These are phyloP conservation scores for Quercus tomentella DNA, from an alignment of 331 rosid genomes.

Conservation along the genomic window DNA sequence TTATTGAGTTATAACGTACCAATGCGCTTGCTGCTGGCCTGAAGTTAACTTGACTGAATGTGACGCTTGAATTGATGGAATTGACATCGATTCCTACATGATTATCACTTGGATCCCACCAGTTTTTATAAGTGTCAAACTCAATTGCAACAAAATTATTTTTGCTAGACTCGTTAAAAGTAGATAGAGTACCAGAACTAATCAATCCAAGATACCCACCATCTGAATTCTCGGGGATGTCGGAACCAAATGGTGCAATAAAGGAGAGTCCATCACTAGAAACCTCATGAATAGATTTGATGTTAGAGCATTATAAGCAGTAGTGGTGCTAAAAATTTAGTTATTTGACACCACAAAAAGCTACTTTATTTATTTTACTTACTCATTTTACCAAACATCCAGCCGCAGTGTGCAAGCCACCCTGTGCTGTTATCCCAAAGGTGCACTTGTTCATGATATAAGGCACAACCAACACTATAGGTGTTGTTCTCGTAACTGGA, in stretches of 20 bases:
- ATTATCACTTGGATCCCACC: slow-evolving; percentile 25
- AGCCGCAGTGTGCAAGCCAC: not conserved
- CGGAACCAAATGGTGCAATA: slow-evolving; percentile 7
- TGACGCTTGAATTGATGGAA: slow-evolving; percentile 16
- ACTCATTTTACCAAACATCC: too few species aligned
- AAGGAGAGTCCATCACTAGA: slow-evolving; percentile 25
- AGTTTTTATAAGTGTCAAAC: slow-evolving; percentile 23
- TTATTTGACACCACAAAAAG: too few species aligned
- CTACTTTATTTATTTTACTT: too few species aligned
- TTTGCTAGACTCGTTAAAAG: not conserved
- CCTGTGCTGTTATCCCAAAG: slow-evolving; percentile 35
- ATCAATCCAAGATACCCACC: slow-evolving; percentile 41
- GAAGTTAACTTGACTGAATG: not conserved
- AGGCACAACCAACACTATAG: slow-evolving; percentile 30
- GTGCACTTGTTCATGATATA: slow-evolving; percentile 15
- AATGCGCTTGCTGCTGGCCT: not conserved
- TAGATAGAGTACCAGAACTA: not conserved
- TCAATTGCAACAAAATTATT: slow-evolving; percentile 30
- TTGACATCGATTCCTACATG: slow-evolving; percentile 34
- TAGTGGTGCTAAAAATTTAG: too few species aligned
- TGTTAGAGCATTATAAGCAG: too few species aligned
- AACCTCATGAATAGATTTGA: not conserved
- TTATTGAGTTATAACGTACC: slow-evolving; percentile 11
- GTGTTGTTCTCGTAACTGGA: not conserved
- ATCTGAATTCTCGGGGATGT: not conserved